A percentile compares a stretch with the other conserved stretches of the same genome.
These are phyloP conservation scores for Saitozyma podzolica DNA, from an alignment of 768 basidiomycete species.

Conservation along the genomic window DNA sequence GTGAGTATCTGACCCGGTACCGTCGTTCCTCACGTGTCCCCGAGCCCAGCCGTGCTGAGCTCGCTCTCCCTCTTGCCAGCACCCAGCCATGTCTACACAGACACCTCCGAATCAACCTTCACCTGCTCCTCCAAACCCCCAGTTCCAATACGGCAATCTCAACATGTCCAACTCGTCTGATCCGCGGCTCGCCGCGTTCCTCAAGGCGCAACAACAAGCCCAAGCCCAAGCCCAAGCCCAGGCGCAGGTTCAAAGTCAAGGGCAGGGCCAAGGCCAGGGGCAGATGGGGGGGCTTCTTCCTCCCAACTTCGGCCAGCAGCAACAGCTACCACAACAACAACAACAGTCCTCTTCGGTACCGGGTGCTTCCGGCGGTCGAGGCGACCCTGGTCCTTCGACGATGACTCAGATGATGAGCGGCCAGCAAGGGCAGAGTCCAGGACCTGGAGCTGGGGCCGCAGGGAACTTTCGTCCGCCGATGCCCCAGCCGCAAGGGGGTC, in stretches of 20 bases:
- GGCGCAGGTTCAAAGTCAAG: not conserved
- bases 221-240: too few relatives aligned
- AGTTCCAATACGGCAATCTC: too few relatives aligned
- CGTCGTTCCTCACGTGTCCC: too few relatives aligned
- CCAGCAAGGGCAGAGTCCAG: slow-evolving; percentile 12
- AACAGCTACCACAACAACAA: slow-evolving; percentile 12
- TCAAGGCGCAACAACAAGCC: too few relatives aligned
- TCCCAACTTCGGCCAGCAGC: slow-evolving; percentile 1
- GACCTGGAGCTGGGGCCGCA: slow-evolving; percentile 5
- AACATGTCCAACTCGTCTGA: too few relatives aligned
- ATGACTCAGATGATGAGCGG: slow-evolving; percentile 8
- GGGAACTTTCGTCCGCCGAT: not conserved
- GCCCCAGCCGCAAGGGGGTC: not conserved
- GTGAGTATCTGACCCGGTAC: too few relatives aligned
- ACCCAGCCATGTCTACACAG: too few relatives aligned
- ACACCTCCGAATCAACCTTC: too few relatives aligned
- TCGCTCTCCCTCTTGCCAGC: too few relatives aligned
- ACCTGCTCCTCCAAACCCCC: too few relatives aligned
- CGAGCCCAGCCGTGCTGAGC: too few relatives aligned
- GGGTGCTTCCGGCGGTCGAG: slow-evolving; percentile 21
- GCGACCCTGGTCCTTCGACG: slow-evolving; percentile 28
- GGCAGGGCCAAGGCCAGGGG: slow-evolving; percentile 5
- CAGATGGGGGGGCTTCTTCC: not conserved
- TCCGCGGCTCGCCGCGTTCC: too few relatives aligned
- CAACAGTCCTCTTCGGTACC: slow-evolving; percentile 27